Base-by-base conservation (phyloP, 345 rosid genomes). In the Citrus maxima region DNA sequence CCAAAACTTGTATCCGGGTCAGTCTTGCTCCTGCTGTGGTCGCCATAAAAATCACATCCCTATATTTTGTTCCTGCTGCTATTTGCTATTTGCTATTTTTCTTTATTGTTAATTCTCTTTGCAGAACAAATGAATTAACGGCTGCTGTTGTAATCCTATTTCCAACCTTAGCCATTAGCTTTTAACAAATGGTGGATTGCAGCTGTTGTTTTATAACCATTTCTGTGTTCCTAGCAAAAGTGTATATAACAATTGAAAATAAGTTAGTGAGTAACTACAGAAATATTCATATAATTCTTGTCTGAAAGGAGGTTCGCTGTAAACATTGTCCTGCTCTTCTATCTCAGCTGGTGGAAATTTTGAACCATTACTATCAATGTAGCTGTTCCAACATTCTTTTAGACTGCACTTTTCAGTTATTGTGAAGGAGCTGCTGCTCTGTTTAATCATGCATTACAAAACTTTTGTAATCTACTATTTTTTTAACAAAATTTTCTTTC, bases 321-420 rank as follows among this genome's bases (percentile, higher is more conserved):
- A 19, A 71, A 30, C 21, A 12, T 42, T 71, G n/a, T 38, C 30
- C 24, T 34, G 27, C 22, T 34, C 16, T 19, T 24, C 70, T 32
- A 56, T 72, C 40, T 38, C 21, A 22, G 65, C 74, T 34, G n/a
- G 51, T 58, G 77, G 67, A 18, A 38, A 60, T 8, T 74, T 59
- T 35, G 22, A 73, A 60, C 55, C 32, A 59, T 74, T 9, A 21
- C 56, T 6, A 9, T 74, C 13, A 18, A 14, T 60, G 10, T 24
- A 38, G 24, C 51, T 73, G 76, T 37, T 73, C 62, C 67, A 38
- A 21, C 77, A 37, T 37, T 38, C 77, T 38, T 60, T 54, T 19
- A 38, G 13, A 5, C 58, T 37, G 67, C 49, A 13, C 18, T 68
- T 68, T 37, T n/a, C 55, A n/a, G 18, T 19, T 2, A 12, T 67